Evolutionary conservation across 176 grass and related monocot species (phyloP).

Genomic region (Cenchrus purpureus): DNA sequence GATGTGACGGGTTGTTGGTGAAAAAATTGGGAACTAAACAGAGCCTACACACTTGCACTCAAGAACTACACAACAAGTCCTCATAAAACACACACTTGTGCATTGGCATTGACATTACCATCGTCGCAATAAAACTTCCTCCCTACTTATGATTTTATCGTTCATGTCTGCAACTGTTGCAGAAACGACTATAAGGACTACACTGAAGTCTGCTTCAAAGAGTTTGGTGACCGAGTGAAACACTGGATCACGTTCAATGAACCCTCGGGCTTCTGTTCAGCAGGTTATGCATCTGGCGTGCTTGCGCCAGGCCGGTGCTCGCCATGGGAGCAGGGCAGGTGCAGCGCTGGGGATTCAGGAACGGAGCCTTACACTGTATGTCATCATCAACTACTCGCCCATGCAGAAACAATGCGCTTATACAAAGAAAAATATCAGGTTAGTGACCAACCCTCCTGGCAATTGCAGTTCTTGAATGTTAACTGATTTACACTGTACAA

Average conservation of each 20-base stretch:
- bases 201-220: slow-evolving; percentile 66
- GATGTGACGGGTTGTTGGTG: too few relatives aligned
- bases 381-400: slow-evolving; percentile 66
- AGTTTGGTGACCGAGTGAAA: slow-evolving; percentile 73
- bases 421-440: slow-evolving; percentile 79
- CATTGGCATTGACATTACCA: neutral
- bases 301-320: slow-evolving; percentile 58
- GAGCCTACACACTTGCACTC: too few relatives aligned
- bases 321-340: slow-evolving; percentile 43
- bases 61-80: neutral
- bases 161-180: neutral
- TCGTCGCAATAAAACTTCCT: neutral
- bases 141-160: neutral
- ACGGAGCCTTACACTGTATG: slow-evolving; percentile 64
- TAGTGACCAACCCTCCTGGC: neutral
- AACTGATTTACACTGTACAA: neutral
- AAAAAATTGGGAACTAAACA: too few relatives aligned
- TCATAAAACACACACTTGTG: neutral
- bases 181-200: slow-evolving; percentile 65
- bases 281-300: neutral
- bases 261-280: slow-evolving; percentile 20
- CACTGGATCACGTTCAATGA: slow-evolving; percentile 75
- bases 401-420: slow-evolving; percentile 40
- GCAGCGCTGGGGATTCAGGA: slow-evolving; percentile 53
- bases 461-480: neutral